A percentile compares a stretch with the other conserved stretches of the same genome.
These are phyloP conservation scores for Spathaspora sp. DNA, from an alignment of 805 yeast genomes.

Conservation along the genomic window DNA sequence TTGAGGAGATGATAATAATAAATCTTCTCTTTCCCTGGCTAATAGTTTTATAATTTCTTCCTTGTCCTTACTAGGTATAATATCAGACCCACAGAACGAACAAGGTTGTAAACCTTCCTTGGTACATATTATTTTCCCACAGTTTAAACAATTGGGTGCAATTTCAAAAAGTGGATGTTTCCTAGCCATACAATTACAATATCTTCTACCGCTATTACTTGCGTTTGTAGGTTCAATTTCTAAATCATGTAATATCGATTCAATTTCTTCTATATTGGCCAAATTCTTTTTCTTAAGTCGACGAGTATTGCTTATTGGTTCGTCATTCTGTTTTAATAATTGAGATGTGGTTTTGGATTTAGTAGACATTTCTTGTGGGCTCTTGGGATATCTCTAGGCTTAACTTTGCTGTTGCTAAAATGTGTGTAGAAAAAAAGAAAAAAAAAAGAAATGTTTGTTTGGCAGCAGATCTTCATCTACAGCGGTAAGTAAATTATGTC, in stretches of 20 bases:
- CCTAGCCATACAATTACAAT: constrained; percentile 82
- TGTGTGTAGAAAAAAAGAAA: neutral
- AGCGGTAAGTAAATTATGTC: neutral
- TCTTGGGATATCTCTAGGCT: neutral
- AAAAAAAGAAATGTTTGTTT: neutral
- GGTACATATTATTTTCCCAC: constrained; percentile 91
- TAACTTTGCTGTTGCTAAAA: no score
- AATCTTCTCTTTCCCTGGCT: constrained; percentile 47
- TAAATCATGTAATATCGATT: constrained; percentile 53
- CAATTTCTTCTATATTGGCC: constrained; percentile 61
- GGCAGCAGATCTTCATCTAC: neutral
- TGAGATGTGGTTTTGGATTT: constrained; percentile 45
- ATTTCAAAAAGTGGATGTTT: constrained; percentile 84
- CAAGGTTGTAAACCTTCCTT: constrained; percentile 92
- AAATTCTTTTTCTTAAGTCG: constrained; percentile 43
- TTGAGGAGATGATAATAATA: constrained; percentile 15
- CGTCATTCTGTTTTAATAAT: constrained; percentile 29
- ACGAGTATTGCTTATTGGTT: constrained; percentile 15
- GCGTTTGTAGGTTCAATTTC: constrained; percentile 24
- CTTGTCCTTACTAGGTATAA: constrained; percentile 63
- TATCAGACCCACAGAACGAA: constrained; percentile 68
- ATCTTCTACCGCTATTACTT: constrained; percentile 15
- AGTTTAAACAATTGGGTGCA: constrained; percentile 89
- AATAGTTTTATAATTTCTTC: constrained; percentile 51
- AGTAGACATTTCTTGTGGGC: constrained; percentile 1